Evolutionary conservation across 202 grass and related monocot species (phyloP).

Genomic region (Brachypodium distachyon): DNA sequence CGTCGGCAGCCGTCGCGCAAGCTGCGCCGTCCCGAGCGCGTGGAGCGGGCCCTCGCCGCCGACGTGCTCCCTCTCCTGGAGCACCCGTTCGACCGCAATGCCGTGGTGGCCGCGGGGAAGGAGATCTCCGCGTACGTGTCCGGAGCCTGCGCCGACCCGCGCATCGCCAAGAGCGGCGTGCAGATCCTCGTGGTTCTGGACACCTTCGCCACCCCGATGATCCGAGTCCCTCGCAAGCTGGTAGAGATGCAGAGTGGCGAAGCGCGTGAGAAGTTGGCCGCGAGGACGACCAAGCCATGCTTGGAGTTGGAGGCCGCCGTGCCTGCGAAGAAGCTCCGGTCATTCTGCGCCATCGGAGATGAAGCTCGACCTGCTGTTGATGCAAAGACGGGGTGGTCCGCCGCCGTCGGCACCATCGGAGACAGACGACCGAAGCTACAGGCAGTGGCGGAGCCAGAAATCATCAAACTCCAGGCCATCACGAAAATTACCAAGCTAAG

Average conservation of each 20-base stretch:
- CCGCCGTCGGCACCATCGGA: too few species aligned
- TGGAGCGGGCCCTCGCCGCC: not conserved
- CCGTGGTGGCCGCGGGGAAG: too few species aligned
- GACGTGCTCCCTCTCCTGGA: not conserved
- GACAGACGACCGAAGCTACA: not conserved
- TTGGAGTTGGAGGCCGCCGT: not conserved
- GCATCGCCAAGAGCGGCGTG: not conserved
- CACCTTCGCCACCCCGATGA: not conserved
- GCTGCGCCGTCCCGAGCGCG: not conserved
- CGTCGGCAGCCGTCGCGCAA: not conserved
- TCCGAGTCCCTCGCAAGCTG: too few species aligned
- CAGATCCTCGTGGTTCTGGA: not conserved
- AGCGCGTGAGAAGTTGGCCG: not conserved
- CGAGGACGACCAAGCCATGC: not conserved
- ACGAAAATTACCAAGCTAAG: not conserved
- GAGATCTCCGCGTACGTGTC: too few species aligned
- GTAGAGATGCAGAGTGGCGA: too few species aligned
- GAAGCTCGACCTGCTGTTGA: too few species aligned
- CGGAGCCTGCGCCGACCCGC: constrained; percentile 1
- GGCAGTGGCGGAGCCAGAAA: too few species aligned
- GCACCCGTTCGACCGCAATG: constrained; percentile 23
- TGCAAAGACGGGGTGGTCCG: too few species aligned
- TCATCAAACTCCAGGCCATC: too few species aligned
- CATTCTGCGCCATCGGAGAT: too few species aligned
- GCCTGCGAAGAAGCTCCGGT: not conserved